Percentiles rank a stretch among this genome's conserved stretches.
These are phyloP conservation scores for Elsinoe arachidis DNA, from an alignment of 2,329 filamentous ascomycete genomes.

Conservation along the genomic window DNA sequence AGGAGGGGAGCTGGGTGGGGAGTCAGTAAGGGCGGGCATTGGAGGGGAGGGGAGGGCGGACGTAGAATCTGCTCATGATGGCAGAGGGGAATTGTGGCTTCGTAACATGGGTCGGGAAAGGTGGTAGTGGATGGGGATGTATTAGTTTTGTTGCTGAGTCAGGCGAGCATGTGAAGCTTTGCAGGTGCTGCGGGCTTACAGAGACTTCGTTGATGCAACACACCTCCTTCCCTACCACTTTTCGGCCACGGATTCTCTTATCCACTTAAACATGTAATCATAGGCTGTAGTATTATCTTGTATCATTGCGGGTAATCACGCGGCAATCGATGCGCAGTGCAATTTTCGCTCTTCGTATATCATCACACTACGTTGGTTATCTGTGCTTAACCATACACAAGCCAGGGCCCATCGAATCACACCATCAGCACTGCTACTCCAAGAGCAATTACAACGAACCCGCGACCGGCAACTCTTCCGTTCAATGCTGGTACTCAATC, in stretches of 20 bases:
- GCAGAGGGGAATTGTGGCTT: not conserved
- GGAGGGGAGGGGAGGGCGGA: slow-evolving; percentile 22
- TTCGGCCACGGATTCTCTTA: no score
- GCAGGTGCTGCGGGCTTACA: no score
- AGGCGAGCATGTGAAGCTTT: no score
- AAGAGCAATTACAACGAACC: not conserved
- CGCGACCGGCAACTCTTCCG: not conserved
- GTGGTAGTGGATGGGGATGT: not conserved
- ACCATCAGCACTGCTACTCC: not conserved
- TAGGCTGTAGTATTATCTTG: no score
- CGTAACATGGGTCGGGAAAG: not conserved
- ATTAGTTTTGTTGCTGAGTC: not conserved
- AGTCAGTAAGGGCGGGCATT: slow-evolving; percentile 8
- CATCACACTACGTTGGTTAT: no score
- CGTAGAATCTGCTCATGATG: slow-evolving; percentile 43
- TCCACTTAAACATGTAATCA: no score
- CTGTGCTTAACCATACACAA: not conserved
- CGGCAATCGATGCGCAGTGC: no score
- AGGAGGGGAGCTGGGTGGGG: slow-evolving; percentile 14
- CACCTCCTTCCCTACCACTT: no score
- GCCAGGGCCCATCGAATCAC: not conserved
- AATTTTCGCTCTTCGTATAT: no score
- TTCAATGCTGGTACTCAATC: not conserved
- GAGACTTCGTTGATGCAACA: no score
- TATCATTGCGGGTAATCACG: no score